phyloP scores from a whole-genome alignment of 495 filamentous ascomycete genomes.

The Talaromyces proteolyticus region DNA sequence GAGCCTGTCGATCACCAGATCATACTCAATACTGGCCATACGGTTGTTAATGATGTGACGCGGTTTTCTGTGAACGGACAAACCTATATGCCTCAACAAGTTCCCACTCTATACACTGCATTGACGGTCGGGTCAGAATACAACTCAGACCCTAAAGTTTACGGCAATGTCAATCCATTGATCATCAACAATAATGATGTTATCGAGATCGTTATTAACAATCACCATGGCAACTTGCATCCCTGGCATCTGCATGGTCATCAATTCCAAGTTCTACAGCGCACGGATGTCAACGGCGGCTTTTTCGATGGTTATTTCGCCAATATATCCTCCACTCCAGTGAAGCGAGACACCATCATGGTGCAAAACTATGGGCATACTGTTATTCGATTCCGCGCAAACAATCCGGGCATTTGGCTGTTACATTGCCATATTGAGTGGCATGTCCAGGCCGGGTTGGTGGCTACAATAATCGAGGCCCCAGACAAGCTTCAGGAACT shows the following conservation, averaged over 20 bases:
- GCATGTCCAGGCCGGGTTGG: slow-evolving; percentile 65
- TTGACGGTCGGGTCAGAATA: slow-evolving; percentile 39
- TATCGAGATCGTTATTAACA: slow-evolving; percentile 61
- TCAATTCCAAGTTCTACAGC: slow-evolving; percentile 41
- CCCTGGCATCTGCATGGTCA: slow-evolving; percentile 65
- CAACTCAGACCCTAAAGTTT: slow-evolving; percentile 43
- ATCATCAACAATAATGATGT: slow-evolving; percentile 41
- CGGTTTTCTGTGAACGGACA: slow-evolving; percentile 40
- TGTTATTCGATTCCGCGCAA: slow-evolving; percentile 58
- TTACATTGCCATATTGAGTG: slow-evolving; percentile 78
- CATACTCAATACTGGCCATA: slow-evolving; percentile 36
- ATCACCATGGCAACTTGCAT: slow-evolving; percentile 55
- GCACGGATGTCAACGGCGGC: slow-evolving; percentile 37
- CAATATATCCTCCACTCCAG: slow-evolving; percentile 38
- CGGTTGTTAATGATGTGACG: slow-evolving; percentile 56
- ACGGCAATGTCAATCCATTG: slow-evolving; percentile 35
- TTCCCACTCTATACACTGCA: slow-evolving; percentile 72
- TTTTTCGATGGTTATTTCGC: slow-evolving; percentile 31
- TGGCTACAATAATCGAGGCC: slow-evolving; percentile 59
- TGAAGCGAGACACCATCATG: slow-evolving; percentile 52
- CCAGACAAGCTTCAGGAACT: slow-evolving; percentile 10
- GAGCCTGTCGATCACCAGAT: slow-evolving; percentile 27
- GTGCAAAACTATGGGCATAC: slow-evolving; percentile 47
- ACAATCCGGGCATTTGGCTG: slow-evolving; percentile 66
- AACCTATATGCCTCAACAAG: slow-evolving; percentile 52